Evolutionary conservation across 305 asterid genomes (phyloP), one percentile per base, ranked within the genome.

Genomic region (Ilex paraguariensis): DNA sequence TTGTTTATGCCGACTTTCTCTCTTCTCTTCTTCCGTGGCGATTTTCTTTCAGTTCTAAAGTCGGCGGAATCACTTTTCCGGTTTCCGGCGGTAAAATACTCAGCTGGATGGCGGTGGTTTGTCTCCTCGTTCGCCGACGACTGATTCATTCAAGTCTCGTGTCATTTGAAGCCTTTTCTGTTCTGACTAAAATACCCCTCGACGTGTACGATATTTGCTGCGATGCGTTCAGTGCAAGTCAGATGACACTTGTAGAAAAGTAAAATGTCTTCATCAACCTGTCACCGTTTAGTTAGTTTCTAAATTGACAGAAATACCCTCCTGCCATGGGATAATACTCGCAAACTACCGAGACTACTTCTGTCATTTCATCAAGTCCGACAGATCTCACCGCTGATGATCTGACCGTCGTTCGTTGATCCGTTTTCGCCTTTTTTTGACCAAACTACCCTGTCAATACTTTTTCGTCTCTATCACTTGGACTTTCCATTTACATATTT

Each of bases 181-280:
- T 62, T 62, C 57, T 79, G 76, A 74, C 83, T 63, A 74, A 67
- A 78, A 10, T 76, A 67, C 67, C 85, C 87, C 82, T 63, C 5
- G 48, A 21, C 8, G 60, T 62, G 50, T 54, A 54, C 59, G 46
- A 64, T 78, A 70, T 78, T 66, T 73, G 53, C 84, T 59, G 73
- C 69, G 73, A 81, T 72, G 80, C 76, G 80, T 77, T 65, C 59
- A 70, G 73, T 53, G 50, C 60, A 67, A 73, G 73, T 66, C 81
- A 60, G 83, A 74, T 75, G 42, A 36, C 7, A 8, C 42, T 36
- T 36, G 6, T 36, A 5, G 28, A 21, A 21, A 21, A 21, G 28
- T 36, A 36, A 36, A 36, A 36, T 36, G 42, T 36, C 11, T 46
- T 31, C 57, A 59, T 33, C 50, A 67, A 21, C 28, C 28, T 49